Percentiles rank a stretch among this genome's conserved stretches.
Conservation (phyloP, 306 rosid genomes). For the Vachellia pachyceras region DNA sequence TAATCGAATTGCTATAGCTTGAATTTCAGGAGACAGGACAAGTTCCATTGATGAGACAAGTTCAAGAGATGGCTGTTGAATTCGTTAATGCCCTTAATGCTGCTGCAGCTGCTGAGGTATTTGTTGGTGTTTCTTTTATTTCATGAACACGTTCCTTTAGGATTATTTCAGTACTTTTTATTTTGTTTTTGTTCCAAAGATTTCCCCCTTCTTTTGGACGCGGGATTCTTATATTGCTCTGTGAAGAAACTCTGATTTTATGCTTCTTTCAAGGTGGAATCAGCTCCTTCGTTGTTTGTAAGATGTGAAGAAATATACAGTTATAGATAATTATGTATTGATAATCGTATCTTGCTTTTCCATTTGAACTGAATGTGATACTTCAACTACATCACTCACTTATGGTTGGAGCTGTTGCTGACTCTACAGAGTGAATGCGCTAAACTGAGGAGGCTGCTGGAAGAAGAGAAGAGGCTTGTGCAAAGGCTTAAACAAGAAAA, state of each 20-base stretch:
- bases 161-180: neutral
- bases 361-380: neutral
- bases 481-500: conserved; percentile 1
- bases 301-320: neutral
- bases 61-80: neutral
- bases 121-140: neutral
- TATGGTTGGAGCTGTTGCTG: neutral
- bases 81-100: conserved; percentile 4
- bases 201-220: too few relatives aligned
- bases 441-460: neutral
- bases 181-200: neutral
- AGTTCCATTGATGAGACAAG: neutral
- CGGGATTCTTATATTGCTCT: neutral
- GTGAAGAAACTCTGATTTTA: neutral
- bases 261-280: neutral
- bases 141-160: neutral
- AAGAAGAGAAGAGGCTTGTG: neutral
- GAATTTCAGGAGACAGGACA: neutral
- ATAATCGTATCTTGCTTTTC: neutral
- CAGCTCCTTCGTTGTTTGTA: neutral
- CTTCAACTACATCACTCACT: neutral
- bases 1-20: neutral
- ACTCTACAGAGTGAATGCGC: neutral
- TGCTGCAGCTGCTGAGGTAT: conserved; percentile 2
- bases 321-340: too few relatives aligned